These are phyloP conservation scores for Paspalum notatum DNA, from an alignment of 176 grass and related monocot species.

Conservation along the genomic window DNA sequence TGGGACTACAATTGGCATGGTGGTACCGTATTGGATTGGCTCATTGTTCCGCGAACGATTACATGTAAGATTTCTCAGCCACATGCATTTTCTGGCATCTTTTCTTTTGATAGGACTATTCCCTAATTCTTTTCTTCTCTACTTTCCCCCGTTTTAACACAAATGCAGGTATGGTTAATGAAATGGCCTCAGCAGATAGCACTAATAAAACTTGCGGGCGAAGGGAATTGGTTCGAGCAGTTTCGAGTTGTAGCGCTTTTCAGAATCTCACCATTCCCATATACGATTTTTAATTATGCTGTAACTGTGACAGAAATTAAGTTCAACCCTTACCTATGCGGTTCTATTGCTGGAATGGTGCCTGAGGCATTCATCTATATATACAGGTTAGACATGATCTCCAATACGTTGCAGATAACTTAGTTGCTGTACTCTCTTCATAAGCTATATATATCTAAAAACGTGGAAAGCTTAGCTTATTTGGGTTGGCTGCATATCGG, in stretches of 20 bases:
- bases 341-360: constrained; percentile 96
- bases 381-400: constrained; percentile 69
- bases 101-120: neutral
- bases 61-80: constrained; percentile 65
- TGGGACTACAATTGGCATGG: constrained; percentile 91
- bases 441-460: neutral
- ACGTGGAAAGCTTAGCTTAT: neutral
- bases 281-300: constrained; percentile 95
- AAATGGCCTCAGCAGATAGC: constrained; percentile 92
- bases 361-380: constrained; percentile 96
- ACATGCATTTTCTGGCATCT: constrained; percentile 5
- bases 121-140: neutral
- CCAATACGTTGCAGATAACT: neutral
- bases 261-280: constrained; percentile 94
- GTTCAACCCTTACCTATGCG: constrained; percentile 85
- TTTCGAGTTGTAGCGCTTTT: constrained; percentile 89
- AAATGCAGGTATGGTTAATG: constrained; percentile 77
- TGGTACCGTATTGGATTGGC: constrained; percentile 83
- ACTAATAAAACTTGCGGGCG: constrained; percentile 80
- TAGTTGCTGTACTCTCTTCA: neutral
- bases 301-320: constrained; percentile 81
- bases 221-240: constrained; percentile 91
- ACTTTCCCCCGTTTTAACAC: neutral
- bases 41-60: constrained; percentile 77
- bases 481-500: neutral